phyloP scores from a whole-genome alignment of 2,329 filamentous ascomycete genomes.

The Zymoseptoria brevis region DNA sequence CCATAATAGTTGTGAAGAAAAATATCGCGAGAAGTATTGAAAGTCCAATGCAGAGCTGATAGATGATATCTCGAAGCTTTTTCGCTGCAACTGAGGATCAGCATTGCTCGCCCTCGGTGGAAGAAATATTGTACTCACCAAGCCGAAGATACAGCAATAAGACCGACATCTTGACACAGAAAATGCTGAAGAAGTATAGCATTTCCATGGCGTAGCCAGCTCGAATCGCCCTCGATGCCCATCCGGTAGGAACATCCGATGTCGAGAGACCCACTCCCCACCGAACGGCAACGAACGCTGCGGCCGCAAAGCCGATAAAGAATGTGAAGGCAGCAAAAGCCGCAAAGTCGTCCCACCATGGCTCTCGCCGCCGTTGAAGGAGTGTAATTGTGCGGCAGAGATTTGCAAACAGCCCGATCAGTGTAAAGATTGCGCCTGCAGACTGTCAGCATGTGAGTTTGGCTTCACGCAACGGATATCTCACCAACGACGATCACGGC shows the following conservation, averaged over 20 bases:
- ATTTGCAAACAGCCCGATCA: constrained; percentile 14
- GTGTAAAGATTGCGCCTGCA: constrained; percentile 12
- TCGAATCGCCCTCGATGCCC: constrained; percentile 17
- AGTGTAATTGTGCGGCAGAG: constrained; percentile 14
- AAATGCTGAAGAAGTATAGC: constrained; percentile 35
- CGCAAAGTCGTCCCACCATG: constrained; percentile 17
- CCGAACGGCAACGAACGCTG: constrained; percentile 14
- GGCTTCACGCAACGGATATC: neutral
- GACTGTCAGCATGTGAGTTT: neutral
- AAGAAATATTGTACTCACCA: constrained; percentile 16
- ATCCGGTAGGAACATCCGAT: constrained; percentile 10
- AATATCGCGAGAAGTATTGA: constrained; percentile 30
- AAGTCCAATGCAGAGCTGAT: constrained; percentile 22
- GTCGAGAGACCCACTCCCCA: constrained; percentile 18
- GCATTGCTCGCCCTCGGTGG: constrained; percentile 7
- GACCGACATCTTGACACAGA: constrained; percentile 35
- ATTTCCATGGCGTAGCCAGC: constrained; percentile 24
- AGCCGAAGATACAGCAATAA: constrained; percentile 35
- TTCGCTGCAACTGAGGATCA: constrained; percentile 15
- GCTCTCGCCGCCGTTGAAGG: constrained; percentile 10
- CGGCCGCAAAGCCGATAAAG: constrained; percentile 13
- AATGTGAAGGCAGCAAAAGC: constrained; percentile 16
- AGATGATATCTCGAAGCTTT: constrained; percentile 16
- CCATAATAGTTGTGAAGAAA: constrained; percentile 30
- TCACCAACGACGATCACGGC: constrained; percentile 7